Conservation (phyloP, 495 filamentous ascomycete genomes). For the Penicillium bialowiezense region DNA sequence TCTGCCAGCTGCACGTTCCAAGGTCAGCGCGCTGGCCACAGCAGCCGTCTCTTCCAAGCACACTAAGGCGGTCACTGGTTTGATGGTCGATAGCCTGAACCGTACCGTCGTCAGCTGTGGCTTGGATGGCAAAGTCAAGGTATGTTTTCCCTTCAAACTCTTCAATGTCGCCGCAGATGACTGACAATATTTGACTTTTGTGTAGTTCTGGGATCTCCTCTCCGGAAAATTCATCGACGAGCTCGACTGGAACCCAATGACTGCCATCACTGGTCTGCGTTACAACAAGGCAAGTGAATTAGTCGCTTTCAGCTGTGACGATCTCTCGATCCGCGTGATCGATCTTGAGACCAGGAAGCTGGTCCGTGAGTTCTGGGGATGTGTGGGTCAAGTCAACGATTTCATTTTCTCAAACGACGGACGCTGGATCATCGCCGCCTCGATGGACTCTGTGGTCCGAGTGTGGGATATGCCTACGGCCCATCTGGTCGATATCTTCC, state of each 20-base stretch:
- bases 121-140: slow-evolving; percentile 88
- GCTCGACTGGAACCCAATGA: slow-evolving; percentile 81
- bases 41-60: slow-evolving; percentile 57
- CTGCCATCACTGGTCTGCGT: slow-evolving; percentile 69
- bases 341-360: slow-evolving; percentile 88
- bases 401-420: slow-evolving; percentile 92
- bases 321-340: slow-evolving; percentile 81
- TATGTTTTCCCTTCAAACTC: slow-evolving; percentile 9
- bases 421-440: slow-evolving; percentile 87
- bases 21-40: background rate
- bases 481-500: slow-evolving; percentile 88
- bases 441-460: slow-evolving; percentile 75
- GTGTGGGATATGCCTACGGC: slow-evolving; percentile 96
- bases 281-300: slow-evolving; percentile 81
- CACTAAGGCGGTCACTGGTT: slow-evolving; percentile 75
- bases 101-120: slow-evolving; percentile 78
- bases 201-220: slow-evolving; percentile 84
- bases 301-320: slow-evolving; percentile 85
- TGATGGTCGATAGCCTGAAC: slow-evolving; percentile 83
- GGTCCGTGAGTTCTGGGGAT: slow-evolving; percentile 91
- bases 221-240: slow-evolving; percentile 75
- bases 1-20: slow-evolving; percentile 54
- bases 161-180: background rate
- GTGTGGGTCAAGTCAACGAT: slow-evolving; percentile 75
- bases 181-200: slow-evolving; percentile 8